Evolutionary conservation across 345 rosid species (phyloP), one percentile per base, ranked within the genome.

Genomic region (Syzygium oleosum): DNA sequence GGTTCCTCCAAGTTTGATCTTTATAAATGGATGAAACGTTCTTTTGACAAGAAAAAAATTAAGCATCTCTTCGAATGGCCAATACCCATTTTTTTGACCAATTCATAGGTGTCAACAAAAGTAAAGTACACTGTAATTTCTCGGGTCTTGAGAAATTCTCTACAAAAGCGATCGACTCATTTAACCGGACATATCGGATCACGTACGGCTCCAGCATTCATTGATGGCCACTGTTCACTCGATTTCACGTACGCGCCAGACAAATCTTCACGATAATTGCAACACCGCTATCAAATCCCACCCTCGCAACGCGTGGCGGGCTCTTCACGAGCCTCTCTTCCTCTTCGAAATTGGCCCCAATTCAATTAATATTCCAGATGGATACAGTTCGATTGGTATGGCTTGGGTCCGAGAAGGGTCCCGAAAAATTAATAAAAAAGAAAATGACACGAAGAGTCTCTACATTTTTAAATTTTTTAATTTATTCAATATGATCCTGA

Each of bases 351-450:
- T 7, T 46, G 88, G 59, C 87, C 90, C 90, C 89, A 49, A 52
- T 85, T 87, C 90, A 88, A 89, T 91, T 41, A 91, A 59, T 88
- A 1, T 41, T 87, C 88, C 89, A 13, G 38, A 38, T 56, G 84
- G 61, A 46, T 86, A 86, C 87, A 87, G 88, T 87, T 80, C 77
- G 51, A 87, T n/a, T n/a, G 59, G 55, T 49, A 41, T 56, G 78
- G 61, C 8, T 46, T 14, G 19, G 51, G 61, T 34, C 80, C 49
- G 80, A 73, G 25, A 2, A 38, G 77, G 88, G 88, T 43, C 85
- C 88, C 15, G 6, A 73, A 2, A 73, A 19, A 54, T 53, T 16
- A 53, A 53, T 17, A 16, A 4, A 43, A 43, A 43, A 6, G 46
- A 43, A 43, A 43, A 43, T 43, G 46, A 43, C 46, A 6, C 46